Evolutionary conservation across 495 filamentous ascomycete species (phyloP).

Genomic region (Alectoria sarmentosa): DNA sequence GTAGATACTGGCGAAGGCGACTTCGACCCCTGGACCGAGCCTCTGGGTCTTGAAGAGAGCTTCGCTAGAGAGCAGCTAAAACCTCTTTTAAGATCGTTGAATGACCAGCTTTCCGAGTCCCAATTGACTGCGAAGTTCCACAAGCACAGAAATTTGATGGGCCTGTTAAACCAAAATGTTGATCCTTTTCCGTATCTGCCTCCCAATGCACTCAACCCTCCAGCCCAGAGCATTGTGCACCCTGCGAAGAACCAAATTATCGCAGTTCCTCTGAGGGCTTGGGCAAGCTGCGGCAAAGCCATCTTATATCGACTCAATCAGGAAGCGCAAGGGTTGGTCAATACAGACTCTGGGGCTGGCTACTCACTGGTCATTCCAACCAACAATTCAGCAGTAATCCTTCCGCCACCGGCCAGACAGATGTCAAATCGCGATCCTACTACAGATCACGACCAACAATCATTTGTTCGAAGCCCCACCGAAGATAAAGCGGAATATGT

Average conservation of each 20-base stretch:
- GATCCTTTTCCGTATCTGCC: slow-evolving; percentile 77
- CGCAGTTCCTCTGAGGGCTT: slow-evolving; percentile 32
- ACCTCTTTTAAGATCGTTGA: slow-evolving; percentile 54
- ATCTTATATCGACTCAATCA: slow-evolving; percentile 45
- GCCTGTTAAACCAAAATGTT: slow-evolving; percentile 55
- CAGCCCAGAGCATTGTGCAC: slow-evolving; percentile 23
- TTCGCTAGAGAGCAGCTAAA: slow-evolving; percentile 76
- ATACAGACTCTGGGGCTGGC: slow-evolving; percentile 33
- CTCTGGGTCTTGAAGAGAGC: slow-evolving; percentile 75
- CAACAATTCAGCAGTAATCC: not conserved
- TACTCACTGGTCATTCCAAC: slow-evolving; percentile 35
- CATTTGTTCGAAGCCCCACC: slow-evolving; percentile 3
- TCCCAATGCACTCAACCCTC: slow-evolving; percentile 32
- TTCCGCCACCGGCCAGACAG: not conserved
- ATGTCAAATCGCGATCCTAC: not conserved
- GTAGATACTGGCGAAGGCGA: slow-evolving; percentile 77
- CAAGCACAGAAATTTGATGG: slow-evolving; percentile 55
- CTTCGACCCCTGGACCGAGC: slow-evolving; percentile 61
- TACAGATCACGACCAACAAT: not conserved
- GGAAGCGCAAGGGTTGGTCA: slow-evolving; percentile 36
- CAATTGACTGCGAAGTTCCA: slow-evolving; percentile 51
- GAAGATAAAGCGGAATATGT: slow-evolving; percentile 2
- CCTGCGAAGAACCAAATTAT: slow-evolving; percentile 31
- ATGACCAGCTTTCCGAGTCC: slow-evolving; percentile 63
- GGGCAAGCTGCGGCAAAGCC: slow-evolving; percentile 48